Conservation (phyloP, 2,329 filamentous ascomycete genomes). For the Neophaeococcomyces aloes region DNA sequence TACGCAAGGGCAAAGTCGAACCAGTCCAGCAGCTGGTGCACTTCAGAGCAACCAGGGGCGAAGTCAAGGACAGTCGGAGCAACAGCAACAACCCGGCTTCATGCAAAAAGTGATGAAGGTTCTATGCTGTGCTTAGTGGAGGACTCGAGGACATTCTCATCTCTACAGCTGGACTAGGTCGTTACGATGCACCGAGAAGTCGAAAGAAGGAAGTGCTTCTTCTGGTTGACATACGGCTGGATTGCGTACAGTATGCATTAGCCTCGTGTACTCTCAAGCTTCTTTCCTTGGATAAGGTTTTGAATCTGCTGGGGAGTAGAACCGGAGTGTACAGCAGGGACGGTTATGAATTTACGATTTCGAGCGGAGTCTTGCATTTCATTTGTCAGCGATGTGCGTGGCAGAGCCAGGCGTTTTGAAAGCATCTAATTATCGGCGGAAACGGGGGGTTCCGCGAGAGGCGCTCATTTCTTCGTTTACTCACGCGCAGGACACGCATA, state of each 20-base stretch:
- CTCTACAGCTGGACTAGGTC: neutral
- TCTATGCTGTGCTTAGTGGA: slow-evolving; percentile 66
- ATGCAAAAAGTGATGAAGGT: slow-evolving; percentile 89
- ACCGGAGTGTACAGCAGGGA: neutral
- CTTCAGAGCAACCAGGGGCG: slow-evolving; percentile 44
- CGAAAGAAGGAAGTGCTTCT: neutral
- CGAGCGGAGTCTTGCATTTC: slow-evolving; percentile 7
- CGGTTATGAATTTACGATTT: slow-evolving; percentile 8
- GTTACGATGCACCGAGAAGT: neutral
- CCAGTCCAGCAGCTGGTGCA: slow-evolving; percentile 46
- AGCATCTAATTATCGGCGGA: slow-evolving; percentile 1
- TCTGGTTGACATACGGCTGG: no score
- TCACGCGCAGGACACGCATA: neutral
- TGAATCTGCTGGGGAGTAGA: no score
- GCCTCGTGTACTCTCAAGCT: neutral
- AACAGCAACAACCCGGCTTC: slow-evolving; percentile 65
- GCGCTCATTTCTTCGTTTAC: neutral
- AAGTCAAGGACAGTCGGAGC: slow-evolving; percentile 39
- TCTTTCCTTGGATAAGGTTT: neutral
- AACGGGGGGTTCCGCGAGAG: neutral
- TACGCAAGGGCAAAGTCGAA: slow-evolving; percentile 50
- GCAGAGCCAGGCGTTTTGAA: slow-evolving; percentile 7
- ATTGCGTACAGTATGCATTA: neutral
- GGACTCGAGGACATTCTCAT: neutral
- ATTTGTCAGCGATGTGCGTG: slow-evolving; percentile 9